phyloP scores from a whole-genome alignment of 2,329 filamentous ascomycete species.

The Penicillium sp. region DNA sequence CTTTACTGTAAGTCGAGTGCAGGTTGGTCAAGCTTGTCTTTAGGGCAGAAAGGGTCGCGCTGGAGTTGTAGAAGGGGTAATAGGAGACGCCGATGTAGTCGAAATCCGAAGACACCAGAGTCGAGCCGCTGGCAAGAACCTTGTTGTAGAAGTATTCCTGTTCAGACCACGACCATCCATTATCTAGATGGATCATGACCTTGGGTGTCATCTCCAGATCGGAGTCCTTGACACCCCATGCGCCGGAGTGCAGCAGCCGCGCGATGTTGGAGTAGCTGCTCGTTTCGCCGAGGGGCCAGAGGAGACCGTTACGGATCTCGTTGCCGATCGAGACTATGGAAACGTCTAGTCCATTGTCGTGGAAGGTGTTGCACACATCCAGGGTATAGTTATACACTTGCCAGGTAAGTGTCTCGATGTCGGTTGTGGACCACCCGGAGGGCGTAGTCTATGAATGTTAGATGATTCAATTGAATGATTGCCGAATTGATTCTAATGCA shows the following conservation, averaged over 20 bases:
- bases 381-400: conserved; percentile 66
- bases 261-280: conserved; percentile 58
- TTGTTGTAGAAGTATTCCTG: conserved; percentile 63
- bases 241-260: conserved; percentile 59
- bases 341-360: conserved; percentile 51
- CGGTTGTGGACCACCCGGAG: conserved; percentile 57
- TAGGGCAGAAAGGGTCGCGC: conserved; percentile 57
- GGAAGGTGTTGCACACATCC: conserved; percentile 58
- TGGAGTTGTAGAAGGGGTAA: conserved; percentile 65
- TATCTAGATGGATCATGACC: conserved; percentile 71
- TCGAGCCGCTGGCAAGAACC: conserved; percentile 50
- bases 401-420: conserved; percentile 56
- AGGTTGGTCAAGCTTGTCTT: conserved; percentile 56
- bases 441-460: conserved; percentile 47
- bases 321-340: conserved; percentile 68
- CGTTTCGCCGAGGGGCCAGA: conserved; percentile 61
- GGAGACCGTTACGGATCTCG: conserved; percentile 63
- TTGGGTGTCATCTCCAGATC: conserved; percentile 54
- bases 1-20: conserved; percentile 59
- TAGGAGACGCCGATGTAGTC: conserved; percentile 70
- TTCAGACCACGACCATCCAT: conserved; percentile 66
- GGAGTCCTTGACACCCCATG: conserved; percentile 62
- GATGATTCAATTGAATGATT: not conserved
- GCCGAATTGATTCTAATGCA: not conserved
- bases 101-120: conserved; percentile 53